Percentiles rank a stretch among this genome's conserved stretches.
These are phyloP conservation scores for Trematosphaeria pertusa DNA, from an alignment of 2,329 filamentous ascomycete species.

Conservation along the genomic window DNA sequence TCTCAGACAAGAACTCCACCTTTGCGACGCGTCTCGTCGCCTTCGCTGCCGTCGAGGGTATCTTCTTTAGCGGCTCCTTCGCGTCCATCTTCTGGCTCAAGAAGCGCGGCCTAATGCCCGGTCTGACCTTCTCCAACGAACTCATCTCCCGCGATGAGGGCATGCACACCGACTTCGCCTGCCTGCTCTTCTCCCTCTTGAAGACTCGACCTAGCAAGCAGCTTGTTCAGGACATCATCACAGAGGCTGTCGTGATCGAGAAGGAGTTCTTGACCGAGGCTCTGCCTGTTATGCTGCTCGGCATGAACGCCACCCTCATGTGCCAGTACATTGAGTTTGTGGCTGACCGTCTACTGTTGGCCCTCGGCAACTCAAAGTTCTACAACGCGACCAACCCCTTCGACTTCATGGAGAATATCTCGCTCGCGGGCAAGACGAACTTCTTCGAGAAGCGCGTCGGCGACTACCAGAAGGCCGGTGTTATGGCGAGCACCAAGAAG, in stretches of 20 bases:
- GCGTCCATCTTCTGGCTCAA: conserved; percentile 99
- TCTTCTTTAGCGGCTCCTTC: conserved; percentile 99
- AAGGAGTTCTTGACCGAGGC: conserved; percentile 98
- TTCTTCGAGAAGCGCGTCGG: conserved; percentile 99
- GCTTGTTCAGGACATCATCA: conserved; percentile 85
- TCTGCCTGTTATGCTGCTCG: conserved; percentile 88
- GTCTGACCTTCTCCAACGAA: conserved; percentile 99
- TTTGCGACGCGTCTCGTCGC: conserved; percentile 96
- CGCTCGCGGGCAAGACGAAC: conserved; percentile 98
- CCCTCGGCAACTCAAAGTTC: conserved; percentile 91
- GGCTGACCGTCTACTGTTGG: conserved; percentile 89
- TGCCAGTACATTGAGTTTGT: conserved; percentile 99
- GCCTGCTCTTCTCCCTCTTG: conserved; percentile 95
- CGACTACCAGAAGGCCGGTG: conserved; percentile 99
- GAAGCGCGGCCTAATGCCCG: conserved; percentile 99
- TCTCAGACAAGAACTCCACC: conserved; percentile 88
- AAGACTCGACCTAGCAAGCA: conserved; percentile 88
- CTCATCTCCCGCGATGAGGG: conserved; percentile 99
- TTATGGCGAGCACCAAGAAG: conserved; percentile 92
- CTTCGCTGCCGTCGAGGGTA: conserved; percentile 97
- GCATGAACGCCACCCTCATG: conserved; percentile 98
- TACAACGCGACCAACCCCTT: conserved; percentile 96
- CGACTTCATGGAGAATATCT: conserved; percentile 99
- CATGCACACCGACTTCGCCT: conserved; percentile 99
- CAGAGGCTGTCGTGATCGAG: conserved; percentile 92